phyloP scores from a whole-genome alignment of 768 basidiomycete genomes.

The Gyrodon lividus region DNA sequence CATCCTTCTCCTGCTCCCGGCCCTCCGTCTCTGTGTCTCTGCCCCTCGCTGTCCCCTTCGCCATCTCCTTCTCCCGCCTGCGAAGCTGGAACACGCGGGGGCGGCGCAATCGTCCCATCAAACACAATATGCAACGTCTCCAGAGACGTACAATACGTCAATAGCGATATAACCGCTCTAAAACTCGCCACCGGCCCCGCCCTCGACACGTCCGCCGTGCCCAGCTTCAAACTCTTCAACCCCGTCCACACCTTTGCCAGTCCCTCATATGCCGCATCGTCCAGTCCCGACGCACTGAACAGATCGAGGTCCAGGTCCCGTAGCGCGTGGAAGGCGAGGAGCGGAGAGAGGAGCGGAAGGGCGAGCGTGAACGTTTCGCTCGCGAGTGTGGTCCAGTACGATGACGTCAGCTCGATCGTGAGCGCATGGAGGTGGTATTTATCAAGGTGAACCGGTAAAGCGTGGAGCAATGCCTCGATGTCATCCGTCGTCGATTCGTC shows the following conservation, averaged over 20 bases:
- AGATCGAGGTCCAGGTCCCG: constrained; percentile 21
- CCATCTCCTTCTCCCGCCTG: not conserved
- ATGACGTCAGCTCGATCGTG: constrained; percentile 25
- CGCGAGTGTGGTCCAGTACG: constrained; percentile 25
- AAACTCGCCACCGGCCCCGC: constrained; percentile 19
- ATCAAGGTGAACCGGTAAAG: constrained; percentile 15
- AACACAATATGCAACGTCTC: constrained; percentile 21
- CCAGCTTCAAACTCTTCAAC: constrained; percentile 19
- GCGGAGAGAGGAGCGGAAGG: constrained; percentile 9
- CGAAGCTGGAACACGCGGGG: not conserved
- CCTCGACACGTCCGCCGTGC: constrained; percentile 17
- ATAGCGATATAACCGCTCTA: constrained; percentile 17
- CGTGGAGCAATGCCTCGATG: constrained; percentile 10
- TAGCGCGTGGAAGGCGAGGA: constrained; percentile 15
- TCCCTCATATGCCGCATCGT: constrained; percentile 20
- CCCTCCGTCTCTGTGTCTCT: not conserved
- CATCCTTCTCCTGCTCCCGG: constrained; percentile 6
- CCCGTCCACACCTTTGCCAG: constrained; percentile 8
- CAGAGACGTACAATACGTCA: constrained; percentile 18
- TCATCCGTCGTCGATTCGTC: constrained; percentile 24
- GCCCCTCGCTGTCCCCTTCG: not conserved
- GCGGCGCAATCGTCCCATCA: constrained; percentile 14
- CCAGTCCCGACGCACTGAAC: constrained; percentile 17
- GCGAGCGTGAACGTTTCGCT: constrained; percentile 25
- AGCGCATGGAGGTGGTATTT: constrained; percentile 9